These are phyloP conservation scores for Mycena chlorophos DNA, from an alignment of 768 basidiomycete genomes.

Conservation along the genomic window DNA sequence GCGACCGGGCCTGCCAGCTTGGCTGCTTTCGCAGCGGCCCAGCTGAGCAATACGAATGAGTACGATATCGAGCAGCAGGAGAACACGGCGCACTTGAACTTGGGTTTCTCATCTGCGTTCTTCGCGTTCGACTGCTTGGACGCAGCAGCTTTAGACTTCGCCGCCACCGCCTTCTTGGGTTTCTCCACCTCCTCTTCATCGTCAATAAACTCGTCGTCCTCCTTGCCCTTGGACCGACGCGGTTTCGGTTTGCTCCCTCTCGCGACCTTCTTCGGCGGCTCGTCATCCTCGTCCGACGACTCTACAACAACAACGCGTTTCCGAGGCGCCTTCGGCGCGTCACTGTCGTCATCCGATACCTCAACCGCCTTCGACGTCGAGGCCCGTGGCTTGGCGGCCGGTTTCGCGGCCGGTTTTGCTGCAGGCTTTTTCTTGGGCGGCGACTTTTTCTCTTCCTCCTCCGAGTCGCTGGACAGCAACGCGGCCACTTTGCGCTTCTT, in stretches of 20 bases:
- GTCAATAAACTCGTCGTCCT: constrained; percentile 6
- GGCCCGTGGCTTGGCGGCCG: background rate
- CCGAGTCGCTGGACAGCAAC: constrained; percentile 41
- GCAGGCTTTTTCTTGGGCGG: constrained; percentile 27
- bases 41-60: too few relatives aligned
- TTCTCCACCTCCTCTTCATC: constrained; percentile 5
- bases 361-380: background rate
- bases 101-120: background rate
- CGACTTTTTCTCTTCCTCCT: constrained; percentile 36
- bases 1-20: constrained; percentile 62
- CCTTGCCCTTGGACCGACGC: constrained; percentile 10
- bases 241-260: constrained; percentile 7
- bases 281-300: constrained; percentile 21
- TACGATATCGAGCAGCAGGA: too few relatives aligned
- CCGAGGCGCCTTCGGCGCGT: background rate
- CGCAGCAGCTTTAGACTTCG: constrained; percentile 15
- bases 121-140: constrained; percentile 19
- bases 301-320: constrained; percentile 4
- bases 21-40: constrained; percentile 58
- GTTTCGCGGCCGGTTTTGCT: constrained; percentile 13
- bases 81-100: constrained; percentile 27
- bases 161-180: constrained; percentile 24
- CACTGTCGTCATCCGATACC: background rate
- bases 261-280: constrained; percentile 8
- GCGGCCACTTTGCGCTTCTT: constrained; percentile 36